phyloP scores from a whole-genome alignment of 2,329 filamentous ascomycete genomes.

The Tolypocladium cylindrosporum region DNA sequence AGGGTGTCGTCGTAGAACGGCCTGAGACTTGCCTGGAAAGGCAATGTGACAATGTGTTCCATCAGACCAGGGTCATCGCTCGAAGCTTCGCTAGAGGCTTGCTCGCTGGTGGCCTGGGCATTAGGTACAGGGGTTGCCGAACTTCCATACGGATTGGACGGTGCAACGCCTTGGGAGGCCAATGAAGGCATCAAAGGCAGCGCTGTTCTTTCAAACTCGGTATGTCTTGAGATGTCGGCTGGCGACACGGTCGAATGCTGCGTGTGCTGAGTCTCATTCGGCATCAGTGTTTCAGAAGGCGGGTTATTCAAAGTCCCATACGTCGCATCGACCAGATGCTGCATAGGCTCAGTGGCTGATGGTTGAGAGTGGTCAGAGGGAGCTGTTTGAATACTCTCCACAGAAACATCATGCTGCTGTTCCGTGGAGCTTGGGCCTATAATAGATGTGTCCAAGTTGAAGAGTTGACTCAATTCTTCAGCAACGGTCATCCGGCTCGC shows the following conservation, averaged over 20 bases:
- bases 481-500: constrained; percentile 2
- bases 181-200: constrained; percentile 12
- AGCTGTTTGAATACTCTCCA: background rate
- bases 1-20: constrained; percentile 42
- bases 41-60: constrained; percentile 45
- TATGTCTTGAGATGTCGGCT: constrained; percentile 24
- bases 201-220: constrained; percentile 11
- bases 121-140: constrained; percentile 15
- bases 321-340: constrained; percentile 9
- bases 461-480: constrained; percentile 8
- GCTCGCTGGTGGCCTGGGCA: constrained; percentile 14
- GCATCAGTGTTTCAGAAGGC: constrained; percentile 10
- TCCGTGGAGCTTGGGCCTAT: background rate
- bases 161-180: constrained; percentile 7
- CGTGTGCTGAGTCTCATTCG: constrained; percentile 9
- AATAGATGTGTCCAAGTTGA: constrained; percentile 6
- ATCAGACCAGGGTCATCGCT: constrained; percentile 4
- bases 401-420: background rate
- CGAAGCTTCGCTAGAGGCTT: constrained; percentile 11
- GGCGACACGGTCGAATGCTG: constrained; percentile 25
- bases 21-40: constrained; percentile 42
- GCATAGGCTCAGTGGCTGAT: constrained; percentile 12
- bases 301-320: constrained; percentile 10
- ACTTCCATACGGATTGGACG: constrained; percentile 10
- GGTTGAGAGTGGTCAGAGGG: constrained; percentile 5